These are phyloP conservation scores for Starmerella geochares DNA, from an alignment of 805 yeast genomes.

Conservation along the genomic window DNA sequence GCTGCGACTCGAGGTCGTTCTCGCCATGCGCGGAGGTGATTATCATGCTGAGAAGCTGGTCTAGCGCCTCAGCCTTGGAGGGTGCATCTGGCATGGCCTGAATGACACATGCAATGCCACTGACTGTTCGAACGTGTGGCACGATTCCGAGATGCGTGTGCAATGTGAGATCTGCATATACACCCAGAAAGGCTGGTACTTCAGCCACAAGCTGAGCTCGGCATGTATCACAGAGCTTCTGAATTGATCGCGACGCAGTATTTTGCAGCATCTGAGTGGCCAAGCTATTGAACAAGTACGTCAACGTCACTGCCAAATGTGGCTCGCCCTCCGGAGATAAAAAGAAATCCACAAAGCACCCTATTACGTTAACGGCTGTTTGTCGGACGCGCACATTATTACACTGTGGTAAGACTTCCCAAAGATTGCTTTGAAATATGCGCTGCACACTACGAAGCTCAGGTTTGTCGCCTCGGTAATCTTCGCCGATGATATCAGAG, in stretches of 20 bases:
- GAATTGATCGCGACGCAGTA: conserved; percentile 46
- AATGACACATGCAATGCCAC: conserved; percentile 30
- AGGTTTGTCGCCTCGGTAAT: conserved; percentile 16
- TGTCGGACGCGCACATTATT: conserved; percentile 32
- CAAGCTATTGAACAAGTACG: conserved; percentile 42
- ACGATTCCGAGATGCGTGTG: conserved; percentile 17
- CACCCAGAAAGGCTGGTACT: conserved; percentile 27
- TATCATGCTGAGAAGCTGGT: conserved; percentile 11
- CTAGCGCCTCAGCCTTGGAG: conserved; percentile 29
- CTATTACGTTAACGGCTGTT: conserved; percentile 48
- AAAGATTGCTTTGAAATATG: conserved; percentile 28
- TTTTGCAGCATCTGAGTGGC: conserved; percentile 30
- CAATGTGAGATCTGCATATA: conserved; percentile 23
- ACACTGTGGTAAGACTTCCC: conserved; percentile 26
- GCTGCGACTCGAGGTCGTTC: conserved; percentile 30
- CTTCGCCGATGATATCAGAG: conserved; percentile 40
- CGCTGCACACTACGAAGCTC: conserved; percentile 30
- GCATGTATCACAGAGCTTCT: conserved; percentile 35
- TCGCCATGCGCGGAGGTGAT: conserved; percentile 11
- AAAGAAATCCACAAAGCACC: conserved; percentile 53
- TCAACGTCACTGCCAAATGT: conserved; percentile 44
- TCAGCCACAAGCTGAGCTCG: conserved; percentile 25
- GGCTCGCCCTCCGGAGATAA: conserved; percentile 37
- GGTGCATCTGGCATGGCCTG: conserved; percentile 24
- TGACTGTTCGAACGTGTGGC: conserved; percentile 31